These are phyloP conservation scores for Trypanosoma melophagium DNA, from an alignment of 208 protist species.

Conservation along the genomic window DNA sequence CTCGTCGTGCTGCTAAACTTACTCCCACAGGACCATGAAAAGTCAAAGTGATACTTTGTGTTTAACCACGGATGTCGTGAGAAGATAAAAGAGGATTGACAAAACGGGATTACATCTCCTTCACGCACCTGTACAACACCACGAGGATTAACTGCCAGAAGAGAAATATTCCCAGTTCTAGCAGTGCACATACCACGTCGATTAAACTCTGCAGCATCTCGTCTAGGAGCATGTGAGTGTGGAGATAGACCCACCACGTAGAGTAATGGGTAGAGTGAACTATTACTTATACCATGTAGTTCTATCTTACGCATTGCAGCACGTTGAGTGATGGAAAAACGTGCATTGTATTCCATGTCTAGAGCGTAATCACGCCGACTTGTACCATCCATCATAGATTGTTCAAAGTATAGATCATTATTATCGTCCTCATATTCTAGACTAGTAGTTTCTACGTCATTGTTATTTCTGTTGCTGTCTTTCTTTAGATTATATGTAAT, in stretches of 20 bases:
- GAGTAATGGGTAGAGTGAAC: constrained; percentile 35
- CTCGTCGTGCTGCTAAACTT: constrained; percentile 1
- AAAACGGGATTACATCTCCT: constrained; percentile 68
- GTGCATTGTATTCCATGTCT: constrained; percentile 2
- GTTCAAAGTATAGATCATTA: too few species aligned
- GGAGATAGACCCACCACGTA: constrained; percentile 43
- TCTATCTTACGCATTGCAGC: not conserved
- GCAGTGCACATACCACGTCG: constrained; percentile 62
- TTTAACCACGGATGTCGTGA: constrained; percentile 70
- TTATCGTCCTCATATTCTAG: not conserved
- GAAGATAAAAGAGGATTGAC: constrained; percentile 62
- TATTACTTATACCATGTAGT: constrained; percentile 14
- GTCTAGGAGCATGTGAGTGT: constrained; percentile 16
- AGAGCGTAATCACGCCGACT: not conserved
- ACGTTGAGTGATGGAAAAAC: not conserved
- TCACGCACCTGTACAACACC: constrained; percentile 48
- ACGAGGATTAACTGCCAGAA: constrained; percentile 62
- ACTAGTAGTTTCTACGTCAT: not conserved
- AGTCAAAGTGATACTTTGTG: constrained; percentile 64
- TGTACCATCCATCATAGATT: too few species aligned
- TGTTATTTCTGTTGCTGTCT: not conserved
- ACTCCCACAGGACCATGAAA: constrained; percentile 51
- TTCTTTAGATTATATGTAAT: not conserved
- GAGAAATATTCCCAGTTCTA: constrained; percentile 34
- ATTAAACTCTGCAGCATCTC: constrained; percentile 54